Base-by-base conservation (phyloP, 1,284 basidiomycete genomes). In the Mycosarcoma mackinlayi region DNA sequence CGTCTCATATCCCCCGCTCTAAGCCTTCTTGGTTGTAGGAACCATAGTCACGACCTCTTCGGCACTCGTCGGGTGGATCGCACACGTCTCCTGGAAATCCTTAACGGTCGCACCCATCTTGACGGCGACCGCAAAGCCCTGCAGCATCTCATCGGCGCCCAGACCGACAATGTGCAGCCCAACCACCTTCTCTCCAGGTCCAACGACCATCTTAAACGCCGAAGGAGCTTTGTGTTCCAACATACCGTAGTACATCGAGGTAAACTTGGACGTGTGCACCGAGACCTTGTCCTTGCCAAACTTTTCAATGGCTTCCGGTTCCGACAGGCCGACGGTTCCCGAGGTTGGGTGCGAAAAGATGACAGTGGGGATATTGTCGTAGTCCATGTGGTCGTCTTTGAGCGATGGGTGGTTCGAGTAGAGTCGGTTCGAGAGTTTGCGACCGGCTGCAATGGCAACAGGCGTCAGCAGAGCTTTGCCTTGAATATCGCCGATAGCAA, bases 361-460 rank as follows among this genome's bases (percentile, higher is more conserved):
- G 50, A 71, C 78, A 25, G 85, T 84, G 4, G 96, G 91, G 69
- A 99, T 94, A 83, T 97, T 89, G 40, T 90, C 87, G 83, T 98
- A 99, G 79, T 87, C 87, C 67, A 98, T 87, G 84, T 94, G 92
- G 79, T 97, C 92, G 57, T 91, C 83, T 85, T 91, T 92, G 86
- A 88, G 93, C 83, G 92, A 86, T 52, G 88, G 87, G 0, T 89
- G 89, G 10, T 95, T 96, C 37, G 37, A 38, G 81, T 93, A 98
- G 50, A 98, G 85, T 48, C 96, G 86, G 85, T 98, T 98, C 47
- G 90, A 87, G 35, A 98, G 85, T 64, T 93, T 86, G 57, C 95
- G 86, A 23, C 94, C 95, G 6, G 96, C 96, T 45, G 95, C 95
- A 65, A 99, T 96, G 21, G 95, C 96, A 6, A 99, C 96, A n/a